Percentiles rank a stretch among this genome's conserved stretches.
phyloP scores from a whole-genome alignment of 352 stramenopile genomes.

The Aphanomyces cochlioides region DNA sequence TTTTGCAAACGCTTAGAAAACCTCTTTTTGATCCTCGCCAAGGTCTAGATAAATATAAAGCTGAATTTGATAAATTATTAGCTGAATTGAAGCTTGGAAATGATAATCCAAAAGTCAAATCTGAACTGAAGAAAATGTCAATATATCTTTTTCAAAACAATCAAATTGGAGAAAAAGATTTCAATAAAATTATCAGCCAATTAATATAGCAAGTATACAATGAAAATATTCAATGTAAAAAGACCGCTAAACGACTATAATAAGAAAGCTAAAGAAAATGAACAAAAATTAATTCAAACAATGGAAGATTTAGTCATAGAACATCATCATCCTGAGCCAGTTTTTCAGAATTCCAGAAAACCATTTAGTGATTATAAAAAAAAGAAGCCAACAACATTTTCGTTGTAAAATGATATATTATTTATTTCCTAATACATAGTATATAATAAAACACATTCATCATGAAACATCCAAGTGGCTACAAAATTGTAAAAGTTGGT shows the following conservation, averaged over 20 bases:
- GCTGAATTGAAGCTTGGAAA: background rate
- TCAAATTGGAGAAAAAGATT: background rate
- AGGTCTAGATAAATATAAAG: background rate
- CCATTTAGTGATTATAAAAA: no score
- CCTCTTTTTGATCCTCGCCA: no score
- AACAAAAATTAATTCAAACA: conserved; percentile 5
- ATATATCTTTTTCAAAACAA: background rate
- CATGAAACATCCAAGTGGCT: background rate
- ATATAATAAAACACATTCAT: background rate
- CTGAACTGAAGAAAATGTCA: background rate
- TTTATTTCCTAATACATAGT: background rate
- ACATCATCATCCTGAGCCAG: no score
- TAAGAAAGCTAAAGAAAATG: background rate
- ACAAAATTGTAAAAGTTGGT: background rate
- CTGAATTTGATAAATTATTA: background rate
- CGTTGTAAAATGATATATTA: conserved; percentile 3
- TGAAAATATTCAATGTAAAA: no score
- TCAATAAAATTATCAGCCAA: background rate
- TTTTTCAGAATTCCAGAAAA: no score
- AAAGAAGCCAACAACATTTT: no score
- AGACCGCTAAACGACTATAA: background rate
- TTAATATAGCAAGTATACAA: background rate
- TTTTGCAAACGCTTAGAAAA: no score
- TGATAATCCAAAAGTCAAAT: background rate
- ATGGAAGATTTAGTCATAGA: background rate